These are phyloP conservation scores for Aspergillus biplanus DNA, from an alignment of 495 filamentous ascomycete species.

Conservation along the genomic window DNA sequence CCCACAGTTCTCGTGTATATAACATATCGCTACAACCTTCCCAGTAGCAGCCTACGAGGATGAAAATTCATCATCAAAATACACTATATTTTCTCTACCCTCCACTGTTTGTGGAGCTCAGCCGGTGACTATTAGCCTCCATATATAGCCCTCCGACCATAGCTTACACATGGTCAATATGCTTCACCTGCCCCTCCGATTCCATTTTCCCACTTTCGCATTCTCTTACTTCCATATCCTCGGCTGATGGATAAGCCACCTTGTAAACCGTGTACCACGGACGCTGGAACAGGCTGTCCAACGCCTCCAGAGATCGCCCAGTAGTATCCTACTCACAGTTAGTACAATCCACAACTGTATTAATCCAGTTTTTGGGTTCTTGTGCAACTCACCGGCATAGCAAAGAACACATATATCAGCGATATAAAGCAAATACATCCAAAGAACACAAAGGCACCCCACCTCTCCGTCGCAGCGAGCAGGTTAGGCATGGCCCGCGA, in stretches of 20 bases:
- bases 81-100: no score
- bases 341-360: neutral
- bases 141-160: neutral
- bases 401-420: slow-evolving; percentile 30
- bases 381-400: slow-evolving; percentile 27
- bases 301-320: slow-evolving; percentile 27
- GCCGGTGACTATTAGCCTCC: no score
- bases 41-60: no score
- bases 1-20: no score
- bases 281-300: slow-evolving; percentile 27
- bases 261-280: slow-evolving; percentile 30
- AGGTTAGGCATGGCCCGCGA: slow-evolving; percentile 49
- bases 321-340: slow-evolving; percentile 26
- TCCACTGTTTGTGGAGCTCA: no score
- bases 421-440: slow-evolving; percentile 26
- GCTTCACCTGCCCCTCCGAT: neutral
- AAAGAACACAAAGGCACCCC: slow-evolving; percentile 33
- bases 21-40: no score
- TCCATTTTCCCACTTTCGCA: neutral
- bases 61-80: no score
- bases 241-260: slow-evolving; percentile 19
- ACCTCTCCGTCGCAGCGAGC: slow-evolving; percentile 26
- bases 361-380: neutral
- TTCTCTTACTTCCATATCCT: neutral
- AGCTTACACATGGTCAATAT: neutral